Percentiles rank a stretch among this genome's conserved stretches.
phyloP scores from a whole-genome alignment of 768 basidiomycete species.

The Collybiopsis luxurians region DNA sequence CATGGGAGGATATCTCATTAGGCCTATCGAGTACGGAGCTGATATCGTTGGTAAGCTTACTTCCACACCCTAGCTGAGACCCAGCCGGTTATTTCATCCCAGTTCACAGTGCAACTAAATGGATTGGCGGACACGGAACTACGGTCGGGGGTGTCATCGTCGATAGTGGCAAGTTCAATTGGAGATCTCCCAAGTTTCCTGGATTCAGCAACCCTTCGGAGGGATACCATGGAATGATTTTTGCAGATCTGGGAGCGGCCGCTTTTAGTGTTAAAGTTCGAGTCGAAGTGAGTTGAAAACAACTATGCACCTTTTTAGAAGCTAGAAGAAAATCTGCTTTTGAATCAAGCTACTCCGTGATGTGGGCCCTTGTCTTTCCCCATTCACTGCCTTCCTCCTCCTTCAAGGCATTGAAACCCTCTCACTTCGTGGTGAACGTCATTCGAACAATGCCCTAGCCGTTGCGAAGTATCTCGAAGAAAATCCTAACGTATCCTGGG shows the following conservation, averaged over 20 bases:
- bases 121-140: conserved; percentile 58
- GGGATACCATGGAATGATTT: conserved; percentile 53
- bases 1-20: conserved; percentile 33
- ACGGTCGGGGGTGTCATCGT: conserved; percentile 2
- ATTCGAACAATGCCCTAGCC: conserved; percentile 53
- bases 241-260: conserved; percentile 48
- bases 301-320: too few species aligned
- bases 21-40: conserved; percentile 20
- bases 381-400: conserved; percentile 55
- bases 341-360: conserved; percentile 50
- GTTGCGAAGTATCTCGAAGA: conserved; percentile 40
- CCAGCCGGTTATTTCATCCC: neutral
- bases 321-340: neutral
- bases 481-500: conserved; percentile 34
- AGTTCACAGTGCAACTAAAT: conserved; percentile 64
- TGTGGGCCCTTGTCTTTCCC: conserved; percentile 47
- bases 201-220: conserved; percentile 53
- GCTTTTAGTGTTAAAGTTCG: conserved; percentile 54
- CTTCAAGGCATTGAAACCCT: conserved; percentile 62
- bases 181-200: conserved; percentile 51
- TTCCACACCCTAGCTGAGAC: neutral
- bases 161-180: conserved; percentile 51
- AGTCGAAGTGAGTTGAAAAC: conserved; percentile 20
- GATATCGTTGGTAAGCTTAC: conserved; percentile 26
- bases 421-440: conserved; percentile 55